Evolutionary conservation across 495 filamentous ascomycete species (phyloP).

Genomic region (Massariosphaeria phaeospora): DNA sequence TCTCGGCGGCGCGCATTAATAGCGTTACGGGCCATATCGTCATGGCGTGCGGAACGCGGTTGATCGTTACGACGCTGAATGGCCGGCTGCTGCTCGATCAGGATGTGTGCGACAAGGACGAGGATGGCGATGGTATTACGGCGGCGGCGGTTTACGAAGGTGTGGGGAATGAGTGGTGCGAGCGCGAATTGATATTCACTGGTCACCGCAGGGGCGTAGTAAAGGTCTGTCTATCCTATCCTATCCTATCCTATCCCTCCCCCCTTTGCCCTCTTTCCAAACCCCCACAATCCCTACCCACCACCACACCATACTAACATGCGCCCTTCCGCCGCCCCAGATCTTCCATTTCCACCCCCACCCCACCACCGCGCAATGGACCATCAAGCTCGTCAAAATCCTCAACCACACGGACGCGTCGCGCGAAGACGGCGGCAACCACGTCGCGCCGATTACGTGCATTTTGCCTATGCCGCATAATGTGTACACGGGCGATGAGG

Average conservation of each 20-base stretch:
- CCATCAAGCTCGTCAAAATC: conserved; percentile 62
- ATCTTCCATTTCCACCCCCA: not conserved
- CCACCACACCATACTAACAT: no score
- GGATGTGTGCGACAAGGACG: conserved; percentile 59
- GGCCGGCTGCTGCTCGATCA: conserved; percentile 76
- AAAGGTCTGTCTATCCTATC: conserved; percentile 48
- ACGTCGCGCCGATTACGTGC: conserved; percentile 77
- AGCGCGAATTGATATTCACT: conserved; percentile 79
- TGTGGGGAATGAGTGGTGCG: conserved; percentile 83
- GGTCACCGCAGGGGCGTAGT: conserved; percentile 80
- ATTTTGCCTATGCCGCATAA: conserved; percentile 76
- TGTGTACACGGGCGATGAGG: conserved; percentile 70
- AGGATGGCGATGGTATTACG: conserved; percentile 60
- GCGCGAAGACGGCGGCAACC: conserved; percentile 68
- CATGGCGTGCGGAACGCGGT: conserved; percentile 66
- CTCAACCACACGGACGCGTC: conserved; percentile 76
- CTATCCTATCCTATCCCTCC: not conserved
- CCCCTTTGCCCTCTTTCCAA: not conserved
- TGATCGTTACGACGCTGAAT: conserved; percentile 84
- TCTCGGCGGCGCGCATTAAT: conserved; percentile 77
- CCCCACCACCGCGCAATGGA: conserved; percentile 48
- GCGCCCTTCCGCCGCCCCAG: conserved; percentile 51
- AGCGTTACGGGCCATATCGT: conserved; percentile 84
- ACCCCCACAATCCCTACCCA: no score
- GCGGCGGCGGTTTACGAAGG: conserved; percentile 94